These are phyloP conservation scores for Amoebophrya sp. DNA, from an alignment of 169 alveolate species.

Conservation along the genomic window DNA sequence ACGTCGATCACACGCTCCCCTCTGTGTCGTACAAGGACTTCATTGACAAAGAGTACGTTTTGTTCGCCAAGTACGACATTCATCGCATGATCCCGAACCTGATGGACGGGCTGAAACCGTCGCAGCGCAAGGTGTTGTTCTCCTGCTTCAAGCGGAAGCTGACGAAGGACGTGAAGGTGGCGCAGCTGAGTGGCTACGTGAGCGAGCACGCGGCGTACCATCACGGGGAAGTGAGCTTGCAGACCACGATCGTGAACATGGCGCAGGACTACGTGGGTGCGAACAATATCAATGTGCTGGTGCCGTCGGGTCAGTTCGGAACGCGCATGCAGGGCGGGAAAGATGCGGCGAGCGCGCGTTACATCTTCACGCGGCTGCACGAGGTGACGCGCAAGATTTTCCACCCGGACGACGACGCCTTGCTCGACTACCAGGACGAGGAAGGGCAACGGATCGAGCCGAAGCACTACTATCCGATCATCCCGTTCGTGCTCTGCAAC, in stretches of 20 bases:
- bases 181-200: conserved; percentile 83
- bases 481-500: conserved; percentile 94
- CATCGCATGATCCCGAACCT: conserved; percentile 93
- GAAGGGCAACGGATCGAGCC: conserved; percentile 99
- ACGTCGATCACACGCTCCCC: conserved; percentile 39
- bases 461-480: conserved; percentile 89
- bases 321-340: conserved; percentile 95
- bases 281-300: conserved; percentile 49
- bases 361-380: conserved; percentile 77
- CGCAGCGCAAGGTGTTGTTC: conserved; percentile 94
- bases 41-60: conserved; percentile 93
- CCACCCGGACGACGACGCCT: conserved; percentile 80
- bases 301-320: conserved; percentile 95
- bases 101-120: conserved; percentile 98
- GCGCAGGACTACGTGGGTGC: conserved; percentile 98
- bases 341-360: conserved; percentile 89
- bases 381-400: conserved; percentile 71
- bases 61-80: conserved; percentile 92
- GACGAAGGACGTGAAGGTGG: conserved; percentile 86
- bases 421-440: conserved; percentile 56
- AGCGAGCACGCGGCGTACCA: conserved; percentile 98
- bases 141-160: conserved; percentile 90
- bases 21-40: conserved; percentile 75
- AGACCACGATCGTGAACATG: conserved; percentile 92
- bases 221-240: conserved; percentile 96